Base-by-base conservation (phyloP, 768 basidiomycete species). In the Piloderma croceum region DNA sequence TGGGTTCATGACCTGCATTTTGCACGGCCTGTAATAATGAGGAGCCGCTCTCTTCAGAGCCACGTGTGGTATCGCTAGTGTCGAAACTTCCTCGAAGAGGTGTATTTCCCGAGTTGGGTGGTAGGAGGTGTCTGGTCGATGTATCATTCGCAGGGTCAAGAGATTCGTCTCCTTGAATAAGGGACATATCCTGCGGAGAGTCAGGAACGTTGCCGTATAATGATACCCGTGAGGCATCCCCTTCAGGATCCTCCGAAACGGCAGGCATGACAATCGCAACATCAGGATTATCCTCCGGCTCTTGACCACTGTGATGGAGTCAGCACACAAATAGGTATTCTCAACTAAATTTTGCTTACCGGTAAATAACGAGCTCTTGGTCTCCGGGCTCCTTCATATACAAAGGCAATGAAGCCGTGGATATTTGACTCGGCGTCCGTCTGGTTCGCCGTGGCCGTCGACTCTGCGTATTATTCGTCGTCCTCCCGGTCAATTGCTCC, bases 351-450 rank as follows among this genome's bases (percentile, higher is more conserved):
- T 18, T 33, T 20, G 7, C 67, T 47, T 44, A 75, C 73, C 71
- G 58, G 32, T 61, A 67, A 38, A 90, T 77, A 5, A 90, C 88
- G 21, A 90, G 68, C 56, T 90, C 88, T 27, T 81, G 69, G 35
- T 88, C 88, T 12, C 86, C 87, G 0, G 88, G 85, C 45, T 90
- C 87, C 60, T 88, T 88, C 65, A 76, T 84, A 50, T 90, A 90
- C 21, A 71, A 76, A 5, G 88, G 88, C 22, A 90, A 57, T 5
- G 82, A 87, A 21, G 73, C 76, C 6, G 84, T 86, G 5, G 84
- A 87, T 38, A 89, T 79, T 57, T 88, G 85, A 33, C 84, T 88
- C 3, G 88, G 82, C 4, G 84, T 88, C 25, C 83, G 71, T 24
- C 70, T 61, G 6, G 64, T 64, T 36, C 74, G 64, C 19, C 81